Conservation (phyloP, 805 yeast species). For the Hanseniaspora lachancei region DNA sequence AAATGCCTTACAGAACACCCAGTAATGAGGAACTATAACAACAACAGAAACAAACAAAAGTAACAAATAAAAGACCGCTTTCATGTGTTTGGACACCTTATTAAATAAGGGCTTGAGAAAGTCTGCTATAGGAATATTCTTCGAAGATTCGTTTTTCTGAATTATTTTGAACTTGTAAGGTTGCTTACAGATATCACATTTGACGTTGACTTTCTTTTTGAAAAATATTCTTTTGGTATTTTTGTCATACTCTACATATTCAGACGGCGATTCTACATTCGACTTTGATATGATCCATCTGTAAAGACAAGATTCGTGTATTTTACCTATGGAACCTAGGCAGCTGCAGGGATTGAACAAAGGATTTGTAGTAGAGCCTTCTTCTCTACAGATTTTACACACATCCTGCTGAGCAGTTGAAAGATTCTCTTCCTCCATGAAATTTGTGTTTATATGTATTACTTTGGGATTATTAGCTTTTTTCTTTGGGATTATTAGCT, state of each 20-base stretch:
- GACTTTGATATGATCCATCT: slow-evolving; percentile 61
- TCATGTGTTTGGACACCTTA: background rate
- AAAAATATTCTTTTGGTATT: slow-evolving; percentile 19
- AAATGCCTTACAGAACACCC: slow-evolving; percentile 14
- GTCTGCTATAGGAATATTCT: background rate
- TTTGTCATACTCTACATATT: slow-evolving; percentile 16
- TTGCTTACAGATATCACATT: slow-evolving; percentile 81
- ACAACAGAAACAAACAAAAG: background rate
- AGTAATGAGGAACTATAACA: slow-evolving; percentile 6
- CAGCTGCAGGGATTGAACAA: slow-evolving; percentile 86
- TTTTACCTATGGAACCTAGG: slow-evolving; percentile 81
- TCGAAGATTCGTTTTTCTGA: slow-evolving; percentile 33
- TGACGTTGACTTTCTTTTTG: slow-evolving; percentile 33
- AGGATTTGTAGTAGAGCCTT: slow-evolving; percentile 65
- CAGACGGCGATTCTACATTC: slow-evolving; percentile 26
- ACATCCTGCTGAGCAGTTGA: slow-evolving; percentile 26
- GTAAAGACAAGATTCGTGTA: slow-evolving; percentile 81
- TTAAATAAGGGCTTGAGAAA: background rate
- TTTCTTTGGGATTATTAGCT: background rate
- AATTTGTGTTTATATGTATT: background rate
- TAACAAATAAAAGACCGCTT: background rate
- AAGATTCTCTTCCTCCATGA: background rate
- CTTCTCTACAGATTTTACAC: slow-evolving; percentile 92
- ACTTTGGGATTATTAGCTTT: background rate
- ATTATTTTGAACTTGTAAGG: slow-evolving; percentile 56